phyloP scores from a whole-genome alignment of 495 filamentous ascomycete genomes.

The Aspergillus bridgeri region DNA sequence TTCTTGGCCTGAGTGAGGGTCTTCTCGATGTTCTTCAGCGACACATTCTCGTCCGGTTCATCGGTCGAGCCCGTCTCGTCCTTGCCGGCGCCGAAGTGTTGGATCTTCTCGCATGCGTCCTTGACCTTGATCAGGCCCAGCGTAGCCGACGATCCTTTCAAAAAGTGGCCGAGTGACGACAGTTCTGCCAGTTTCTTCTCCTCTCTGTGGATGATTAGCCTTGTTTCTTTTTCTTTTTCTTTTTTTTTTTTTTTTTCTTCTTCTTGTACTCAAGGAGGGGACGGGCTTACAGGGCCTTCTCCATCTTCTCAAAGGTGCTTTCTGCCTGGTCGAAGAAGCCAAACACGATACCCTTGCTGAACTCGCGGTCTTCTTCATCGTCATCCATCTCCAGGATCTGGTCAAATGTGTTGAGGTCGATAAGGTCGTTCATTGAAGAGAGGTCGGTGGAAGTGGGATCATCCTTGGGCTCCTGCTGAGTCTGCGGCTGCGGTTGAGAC shows the following conservation, averaged over 20 bases:
- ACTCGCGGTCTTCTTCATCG: conserved; percentile 72
- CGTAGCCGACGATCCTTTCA: conserved; percentile 97
- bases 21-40: conserved; percentile 63
- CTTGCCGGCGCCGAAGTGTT: conserved; percentile 79
- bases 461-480: conserved; percentile 36
- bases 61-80: conserved; percentile 69
- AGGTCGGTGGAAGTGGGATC: conserved; percentile 37
- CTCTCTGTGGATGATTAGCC: conserved; percentile 45
- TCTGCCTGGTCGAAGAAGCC: conserved; percentile 93
- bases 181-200: conserved; percentile 64
- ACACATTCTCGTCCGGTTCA: conserved; percentile 57
- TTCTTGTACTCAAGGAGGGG: too few species aligned
- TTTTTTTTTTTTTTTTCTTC: too few species aligned
- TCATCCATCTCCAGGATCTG: conserved; percentile 99
- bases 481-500: not conserved
- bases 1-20: conserved; percentile 67
- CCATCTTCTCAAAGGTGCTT: conserved; percentile 83
- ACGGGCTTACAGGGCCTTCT: conserved; percentile 68
- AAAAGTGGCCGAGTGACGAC: conserved; percentile 85
- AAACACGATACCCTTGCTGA: conserved; percentile 80
- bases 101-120: conserved; percentile 93
- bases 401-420: conserved; percentile 78
- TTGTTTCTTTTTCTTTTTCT: not conserved
- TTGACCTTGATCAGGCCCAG: conserved; percentile 89
- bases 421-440: conserved; percentile 59